Evolutionary conservation across 148 eudicot species (phyloP).

Genomic region (Chenopodium formosanum): DNA sequence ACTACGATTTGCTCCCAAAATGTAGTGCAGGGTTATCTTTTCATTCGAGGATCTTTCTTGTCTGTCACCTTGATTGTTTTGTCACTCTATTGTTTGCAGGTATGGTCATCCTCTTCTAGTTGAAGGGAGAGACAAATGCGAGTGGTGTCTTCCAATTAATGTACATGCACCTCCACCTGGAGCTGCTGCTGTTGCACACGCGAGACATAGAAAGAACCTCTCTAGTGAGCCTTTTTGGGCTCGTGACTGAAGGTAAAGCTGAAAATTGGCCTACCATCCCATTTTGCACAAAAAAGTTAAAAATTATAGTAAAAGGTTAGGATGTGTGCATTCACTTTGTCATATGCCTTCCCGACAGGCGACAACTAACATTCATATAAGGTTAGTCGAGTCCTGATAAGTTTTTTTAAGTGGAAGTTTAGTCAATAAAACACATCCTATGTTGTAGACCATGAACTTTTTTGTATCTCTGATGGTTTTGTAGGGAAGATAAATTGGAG

Average conservation of each 20-base stretch:
- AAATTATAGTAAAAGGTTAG: neutral
- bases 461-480: neutral
- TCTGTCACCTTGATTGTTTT: neutral
- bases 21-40: neutral
- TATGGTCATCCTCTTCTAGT: conserved; percentile 89
- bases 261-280: neutral
- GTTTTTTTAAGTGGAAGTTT: too few species aligned
- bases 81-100: conserved; percentile 37
- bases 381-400: too few species aligned
- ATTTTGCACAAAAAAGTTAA: neutral
- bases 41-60: neutral
- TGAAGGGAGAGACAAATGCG: conserved; percentile 93
- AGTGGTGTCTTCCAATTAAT: conserved; percentile 91
- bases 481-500: neutral
- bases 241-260: conserved; percentile 50
- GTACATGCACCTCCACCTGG: conserved; percentile 86
- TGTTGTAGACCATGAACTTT: neutral
- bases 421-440: neutral
- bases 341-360: neutral
- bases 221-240: conserved; percentile 71
- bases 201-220: conserved; percentile 48
- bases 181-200: conserved; percentile 43
- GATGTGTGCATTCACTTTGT: neutral
- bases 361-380: too few species aligned
- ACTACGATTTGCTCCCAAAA: neutral